Percentiles rank a stretch among this genome's conserved stretches.
Evolutionary conservation across 2,329 filamentous ascomycete species (phyloP).

Genomic region (Neospermospora avenae): DNA sequence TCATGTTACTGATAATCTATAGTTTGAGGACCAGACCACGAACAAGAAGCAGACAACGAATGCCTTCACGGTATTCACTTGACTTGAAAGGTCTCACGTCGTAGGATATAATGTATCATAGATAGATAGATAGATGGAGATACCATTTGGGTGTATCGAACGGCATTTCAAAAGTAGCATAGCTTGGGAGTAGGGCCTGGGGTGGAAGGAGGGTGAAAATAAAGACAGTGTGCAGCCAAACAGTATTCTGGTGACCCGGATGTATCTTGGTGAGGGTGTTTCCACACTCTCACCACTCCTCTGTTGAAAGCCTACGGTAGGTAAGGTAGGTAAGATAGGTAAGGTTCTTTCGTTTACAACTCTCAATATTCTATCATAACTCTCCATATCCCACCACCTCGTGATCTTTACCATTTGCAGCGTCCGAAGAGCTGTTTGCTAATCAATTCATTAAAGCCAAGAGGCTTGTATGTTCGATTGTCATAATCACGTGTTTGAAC

Average conservation of each 20-base stretch:
- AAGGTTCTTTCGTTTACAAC: too few relatives aligned
- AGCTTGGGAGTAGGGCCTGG: not conserved
- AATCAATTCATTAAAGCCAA: too few relatives aligned
- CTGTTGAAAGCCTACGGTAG: too few relatives aligned
- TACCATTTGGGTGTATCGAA: not conserved
- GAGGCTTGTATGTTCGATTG: too few relatives aligned
- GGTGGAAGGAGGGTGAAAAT: not conserved
- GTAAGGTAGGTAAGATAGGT: too few relatives aligned
- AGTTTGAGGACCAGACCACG: conserved; percentile 41
- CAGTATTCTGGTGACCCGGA: not conserved
- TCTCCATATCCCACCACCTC: not conserved
- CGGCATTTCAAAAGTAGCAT: not conserved
- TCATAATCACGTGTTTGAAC: conserved; percentile 1
- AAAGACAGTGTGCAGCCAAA: not conserved
- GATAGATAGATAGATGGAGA: conserved; percentile 10
- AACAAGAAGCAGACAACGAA: conserved; percentile 26
- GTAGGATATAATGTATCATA: conserved; percentile 16
- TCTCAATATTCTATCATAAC: too few relatives aligned
- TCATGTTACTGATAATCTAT: conserved; percentile 8
- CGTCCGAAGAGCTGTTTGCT: too few relatives aligned
- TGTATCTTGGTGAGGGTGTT: too few relatives aligned
- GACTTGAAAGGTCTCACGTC: conserved; percentile 16
- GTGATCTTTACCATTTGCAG: too few relatives aligned
- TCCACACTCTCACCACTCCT: too few relatives aligned
- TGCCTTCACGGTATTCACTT: conserved; percentile 27